Evolutionary conservation across 2,329 filamentous ascomycete genomes (phyloP).

Genomic region (Pleomassaria siparia): DNA sequence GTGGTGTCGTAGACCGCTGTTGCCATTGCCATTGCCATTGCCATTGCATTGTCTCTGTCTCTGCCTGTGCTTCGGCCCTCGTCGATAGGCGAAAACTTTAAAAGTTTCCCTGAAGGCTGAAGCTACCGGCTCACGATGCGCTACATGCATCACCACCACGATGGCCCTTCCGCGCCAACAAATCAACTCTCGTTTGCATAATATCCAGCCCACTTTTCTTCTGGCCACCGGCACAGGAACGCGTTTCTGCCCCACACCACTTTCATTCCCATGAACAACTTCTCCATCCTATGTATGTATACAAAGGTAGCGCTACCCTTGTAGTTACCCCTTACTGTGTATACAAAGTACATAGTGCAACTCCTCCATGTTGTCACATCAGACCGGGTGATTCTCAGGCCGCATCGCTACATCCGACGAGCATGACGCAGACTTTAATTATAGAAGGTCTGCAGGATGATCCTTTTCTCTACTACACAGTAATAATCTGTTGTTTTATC

Average conservation of each 20-base stretch:
- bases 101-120: neutral
- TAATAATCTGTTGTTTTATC: too few relatives aligned
- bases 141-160: neutral
- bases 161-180: neutral
- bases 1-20: neutral
- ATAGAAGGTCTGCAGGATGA: too few relatives aligned
- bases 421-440: too few relatives aligned
- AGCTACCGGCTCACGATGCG: neutral
- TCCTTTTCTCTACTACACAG: too few relatives aligned
- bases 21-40: neutral
- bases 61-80: neutral
- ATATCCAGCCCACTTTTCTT: neutral
- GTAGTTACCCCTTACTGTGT: too few relatives aligned
- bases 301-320: too few relatives aligned
- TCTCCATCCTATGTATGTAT: too few relatives aligned
- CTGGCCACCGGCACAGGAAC: neutral
- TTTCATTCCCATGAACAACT: neutral
- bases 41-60: neutral
- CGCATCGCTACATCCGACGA: too few relatives aligned
- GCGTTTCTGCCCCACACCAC: neutral
- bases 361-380: too few relatives aligned
- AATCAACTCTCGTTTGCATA: neutral
- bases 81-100: neutral
- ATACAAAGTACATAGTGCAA: too few relatives aligned
- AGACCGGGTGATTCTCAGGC: too few relatives aligned